These are phyloP conservation scores for Brassica hybrid DNA, from an alignment of 441 rosid species.

Conservation along the genomic window DNA sequence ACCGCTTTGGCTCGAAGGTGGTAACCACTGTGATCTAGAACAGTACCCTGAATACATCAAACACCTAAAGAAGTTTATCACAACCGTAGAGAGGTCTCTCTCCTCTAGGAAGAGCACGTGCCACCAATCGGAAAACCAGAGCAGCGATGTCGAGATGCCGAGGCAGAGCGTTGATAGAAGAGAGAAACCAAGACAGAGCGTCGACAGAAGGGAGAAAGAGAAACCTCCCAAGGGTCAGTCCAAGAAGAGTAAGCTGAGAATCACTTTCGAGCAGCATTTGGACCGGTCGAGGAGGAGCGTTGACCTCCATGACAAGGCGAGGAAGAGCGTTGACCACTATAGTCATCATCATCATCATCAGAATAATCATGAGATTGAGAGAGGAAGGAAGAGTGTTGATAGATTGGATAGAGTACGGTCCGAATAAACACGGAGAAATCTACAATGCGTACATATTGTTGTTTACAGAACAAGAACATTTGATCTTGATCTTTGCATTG, in stretches of 20 bases:
- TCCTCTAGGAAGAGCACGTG: slow-evolving; percentile 67
- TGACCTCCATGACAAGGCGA: slow-evolving; percentile 84
- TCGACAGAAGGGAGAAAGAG: slow-evolving; percentile 66
- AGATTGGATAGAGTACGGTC: slow-evolving; percentile 87
- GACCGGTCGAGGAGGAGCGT: slow-evolving; percentile 87
- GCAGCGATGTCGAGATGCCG: slow-evolving; percentile 39
- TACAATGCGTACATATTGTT: slow-evolving; percentile 34
- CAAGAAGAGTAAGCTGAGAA: slow-evolving; percentile 52
- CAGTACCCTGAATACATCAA: slow-evolving; percentile 82
- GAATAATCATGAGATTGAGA: slow-evolving; percentile 57
- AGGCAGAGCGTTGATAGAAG: slow-evolving; percentile 69
- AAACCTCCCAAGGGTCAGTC: slow-evolving; percentile 45
- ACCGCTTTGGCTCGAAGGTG: slow-evolving; percentile 95
- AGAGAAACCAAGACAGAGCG: slow-evolving; percentile 92
- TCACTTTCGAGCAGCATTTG: slow-evolving; percentile 71
- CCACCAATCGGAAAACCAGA: slow-evolving; percentile 64
- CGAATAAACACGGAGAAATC: slow-evolving; percentile 46
- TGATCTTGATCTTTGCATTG: slow-evolving; percentile 36
- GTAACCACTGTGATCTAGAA: slow-evolving; percentile 92
- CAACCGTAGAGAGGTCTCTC: slow-evolving; percentile 83
- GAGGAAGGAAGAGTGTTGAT: slow-evolving; percentile 88
- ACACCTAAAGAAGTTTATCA: slow-evolving; percentile 90
- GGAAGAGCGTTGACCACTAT: slow-evolving; percentile 69
- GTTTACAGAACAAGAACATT: slow-evolving; percentile 27
- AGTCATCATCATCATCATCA: slow-evolving; percentile 27